These are phyloP conservation scores for Chrysoporthe puriensis DNA, from an alignment of 2,329 filamentous ascomycete genomes.

Conservation along the genomic window DNA sequence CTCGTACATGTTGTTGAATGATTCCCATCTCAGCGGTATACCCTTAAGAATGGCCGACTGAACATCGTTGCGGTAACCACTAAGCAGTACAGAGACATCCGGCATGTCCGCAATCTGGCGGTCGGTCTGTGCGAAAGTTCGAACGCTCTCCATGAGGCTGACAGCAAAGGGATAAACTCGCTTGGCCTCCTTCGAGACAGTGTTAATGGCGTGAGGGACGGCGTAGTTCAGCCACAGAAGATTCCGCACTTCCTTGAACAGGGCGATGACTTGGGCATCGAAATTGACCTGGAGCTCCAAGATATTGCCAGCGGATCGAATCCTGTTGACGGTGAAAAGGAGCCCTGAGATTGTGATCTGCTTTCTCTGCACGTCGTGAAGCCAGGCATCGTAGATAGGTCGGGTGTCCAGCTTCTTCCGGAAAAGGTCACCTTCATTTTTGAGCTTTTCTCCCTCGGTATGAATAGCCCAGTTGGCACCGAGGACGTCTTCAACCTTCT, in stretches of 20 bases:
- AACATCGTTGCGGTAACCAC: slow-evolving; percentile 89
- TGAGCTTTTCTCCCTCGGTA: slow-evolving; percentile 90
- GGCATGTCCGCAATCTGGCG: slow-evolving; percentile 84
- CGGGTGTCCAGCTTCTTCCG: slow-evolving; percentile 93
- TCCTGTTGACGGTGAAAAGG: slow-evolving; percentile 85
- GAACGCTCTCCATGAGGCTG: slow-evolving; percentile 98
- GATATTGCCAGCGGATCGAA: slow-evolving; percentile 86
- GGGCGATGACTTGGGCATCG: slow-evolving; percentile 91
- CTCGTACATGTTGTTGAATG: slow-evolving; percentile 96
- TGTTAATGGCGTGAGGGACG: slow-evolving; percentile 92
- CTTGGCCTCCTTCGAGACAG: slow-evolving; percentile 97
- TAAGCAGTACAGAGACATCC: slow-evolving; percentile 83
- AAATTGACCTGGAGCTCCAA: slow-evolving; percentile 95
- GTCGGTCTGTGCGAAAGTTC: slow-evolving; percentile 86
- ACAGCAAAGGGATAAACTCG: slow-evolving; percentile 97
- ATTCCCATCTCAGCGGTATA: slow-evolving; percentile 92
- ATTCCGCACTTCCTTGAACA: slow-evolving; percentile 99
- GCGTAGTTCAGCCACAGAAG: slow-evolving; percentile 93
- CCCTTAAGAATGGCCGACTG: slow-evolving; percentile 84
- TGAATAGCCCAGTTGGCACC: slow-evolving; percentile 94
- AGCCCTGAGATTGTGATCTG: slow-evolving; percentile 91
- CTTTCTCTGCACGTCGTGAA: slow-evolving; percentile 83
- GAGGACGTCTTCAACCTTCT: slow-evolving; percentile 97
- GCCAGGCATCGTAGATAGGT: slow-evolving; percentile 94
- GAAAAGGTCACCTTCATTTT: slow-evolving; percentile 90